phyloP scores from a whole-genome alignment of 2,329 filamentous ascomycete species.

The Parastagonospora nodorum region DNA sequence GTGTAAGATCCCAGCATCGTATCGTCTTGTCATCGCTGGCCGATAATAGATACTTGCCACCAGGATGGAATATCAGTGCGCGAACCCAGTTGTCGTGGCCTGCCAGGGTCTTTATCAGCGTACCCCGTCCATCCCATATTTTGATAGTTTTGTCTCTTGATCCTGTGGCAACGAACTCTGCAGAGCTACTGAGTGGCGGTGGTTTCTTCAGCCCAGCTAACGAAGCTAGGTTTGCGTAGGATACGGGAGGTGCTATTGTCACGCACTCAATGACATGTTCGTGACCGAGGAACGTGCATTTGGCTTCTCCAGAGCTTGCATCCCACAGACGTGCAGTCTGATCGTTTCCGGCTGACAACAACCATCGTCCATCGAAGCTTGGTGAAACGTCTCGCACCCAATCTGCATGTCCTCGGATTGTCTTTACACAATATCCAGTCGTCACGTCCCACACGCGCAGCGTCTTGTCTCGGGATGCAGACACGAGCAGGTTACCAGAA shows the following conservation, averaged over 20 bases:
- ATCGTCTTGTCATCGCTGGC: constrained; percentile 90
- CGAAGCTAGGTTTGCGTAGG: constrained; percentile 76
- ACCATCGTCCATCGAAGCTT: constrained; percentile 79
- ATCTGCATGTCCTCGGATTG: constrained; percentile 80
- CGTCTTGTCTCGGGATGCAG: constrained; percentile 82
- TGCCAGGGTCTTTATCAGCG: constrained; percentile 78
- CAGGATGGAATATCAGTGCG: constrained; percentile 84
- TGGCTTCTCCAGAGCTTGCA: constrained; percentile 73
- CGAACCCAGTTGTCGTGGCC: constrained; percentile 97
- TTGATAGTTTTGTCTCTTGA: constrained; percentile 89
- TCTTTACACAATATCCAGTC: constrained; percentile 90
- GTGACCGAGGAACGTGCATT: constrained; percentile 81
- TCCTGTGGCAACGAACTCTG: constrained; percentile 89
- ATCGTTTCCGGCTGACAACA: constrained; percentile 83
- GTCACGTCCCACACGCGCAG: constrained; percentile 91
- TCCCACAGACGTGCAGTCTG: constrained; percentile 86
- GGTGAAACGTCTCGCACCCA: constrained; percentile 92
- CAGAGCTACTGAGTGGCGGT: constrained; percentile 72
- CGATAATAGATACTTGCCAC: constrained; percentile 86
- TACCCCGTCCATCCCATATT: constrained; percentile 85
- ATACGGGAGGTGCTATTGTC: constrained; percentile 77
- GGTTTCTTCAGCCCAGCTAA: constrained; percentile 84
- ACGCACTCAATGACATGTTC: constrained; percentile 88
- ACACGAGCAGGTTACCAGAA: constrained; percentile 85
- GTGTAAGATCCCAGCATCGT: constrained; percentile 89